Percentiles rank a stretch among this genome's conserved stretches.
Evolutionary conservation across 768 basidiomycete genomes (phyloP).

Genomic region (Pluteus cervinus): DNA sequence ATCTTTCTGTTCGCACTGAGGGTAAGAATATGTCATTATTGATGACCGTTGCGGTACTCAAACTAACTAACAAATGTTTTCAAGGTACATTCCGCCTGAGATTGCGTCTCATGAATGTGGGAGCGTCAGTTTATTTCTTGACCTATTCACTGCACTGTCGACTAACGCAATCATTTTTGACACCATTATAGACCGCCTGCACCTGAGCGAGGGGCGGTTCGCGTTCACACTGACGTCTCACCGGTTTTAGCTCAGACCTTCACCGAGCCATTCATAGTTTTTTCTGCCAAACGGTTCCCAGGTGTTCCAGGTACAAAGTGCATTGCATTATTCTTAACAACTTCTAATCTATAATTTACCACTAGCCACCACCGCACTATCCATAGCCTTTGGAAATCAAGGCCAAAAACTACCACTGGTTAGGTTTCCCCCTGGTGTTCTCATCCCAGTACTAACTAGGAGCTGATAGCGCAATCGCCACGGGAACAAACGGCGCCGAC

Average conservation of each 20-base stretch:
- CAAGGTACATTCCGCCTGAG: slow-evolving; percentile 81
- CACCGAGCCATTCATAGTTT: slow-evolving; percentile 81
- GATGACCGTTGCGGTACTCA: slow-evolving; percentile 7
- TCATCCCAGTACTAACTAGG: slow-evolving; percentile 11
- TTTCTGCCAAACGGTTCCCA: slow-evolving; percentile 90
- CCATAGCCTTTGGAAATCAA: slow-evolving; percentile 85
- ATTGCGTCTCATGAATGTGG: slow-evolving; percentile 85
- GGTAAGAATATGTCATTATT: slow-evolving; percentile 39
- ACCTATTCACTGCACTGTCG: slow-evolving; percentile 11
- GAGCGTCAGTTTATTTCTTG: slow-evolving; percentile 60
- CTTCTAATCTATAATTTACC: slow-evolving; percentile 14
- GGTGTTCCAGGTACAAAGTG: slow-evolving; percentile 72
- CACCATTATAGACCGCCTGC: slow-evolving; percentile 51
- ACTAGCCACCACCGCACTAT: slow-evolving; percentile 82
- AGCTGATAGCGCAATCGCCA: slow-evolving; percentile 70
- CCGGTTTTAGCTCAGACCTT: slow-evolving; percentile 81
- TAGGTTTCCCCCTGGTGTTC: slow-evolving; percentile 20
- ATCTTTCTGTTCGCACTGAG: slow-evolving; percentile 90
- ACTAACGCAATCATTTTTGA: not conserved
- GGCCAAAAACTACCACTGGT: slow-evolving; percentile 87
- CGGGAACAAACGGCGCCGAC: slow-evolving; percentile 60
- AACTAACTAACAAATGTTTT: slow-evolving; percentile 7
- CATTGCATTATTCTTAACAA: not conserved
- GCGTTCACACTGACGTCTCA: slow-evolving; percentile 62
- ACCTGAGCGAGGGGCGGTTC: slow-evolving; percentile 59